A percentile compares a stretch with the other conserved stretches of the same genome.
Evolutionary conservation across 495 filamentous ascomycete genomes (phyloP).

Genomic region (Massariosphaeria phaeospora): DNA sequence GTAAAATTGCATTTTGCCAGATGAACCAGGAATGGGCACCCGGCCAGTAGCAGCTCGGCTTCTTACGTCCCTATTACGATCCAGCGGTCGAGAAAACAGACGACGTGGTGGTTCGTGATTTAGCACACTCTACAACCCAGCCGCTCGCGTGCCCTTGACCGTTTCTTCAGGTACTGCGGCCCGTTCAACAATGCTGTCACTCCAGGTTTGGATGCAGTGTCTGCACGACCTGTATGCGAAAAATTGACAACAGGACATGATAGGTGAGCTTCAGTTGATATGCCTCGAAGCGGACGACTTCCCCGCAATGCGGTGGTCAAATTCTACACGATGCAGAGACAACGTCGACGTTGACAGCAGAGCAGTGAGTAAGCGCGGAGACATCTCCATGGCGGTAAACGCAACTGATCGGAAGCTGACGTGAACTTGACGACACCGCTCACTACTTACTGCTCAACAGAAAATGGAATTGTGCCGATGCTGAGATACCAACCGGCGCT

Average conservation of each 20-base stretch:
- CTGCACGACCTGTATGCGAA: not conserved
- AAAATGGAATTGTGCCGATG: no score
- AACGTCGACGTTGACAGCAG: no score
- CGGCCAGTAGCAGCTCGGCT: conserved; percentile 1
- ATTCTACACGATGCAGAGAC: no score
- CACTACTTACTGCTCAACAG: no score
- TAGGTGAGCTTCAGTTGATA: no score
- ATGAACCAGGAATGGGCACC: not conserved
- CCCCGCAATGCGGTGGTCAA: no score
- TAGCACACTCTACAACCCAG: no score
- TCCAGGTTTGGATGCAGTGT: not conserved
- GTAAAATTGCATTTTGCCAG: conserved; percentile 22
- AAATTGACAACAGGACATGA: not conserved
- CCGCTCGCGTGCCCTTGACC: no score
- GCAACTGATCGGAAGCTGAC: not conserved
- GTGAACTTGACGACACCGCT: no score
- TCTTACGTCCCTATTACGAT: not conserved
- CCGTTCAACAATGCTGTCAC: not conserved
- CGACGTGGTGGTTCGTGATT: conserved; percentile 28
- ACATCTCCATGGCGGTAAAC: no score
- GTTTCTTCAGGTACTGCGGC: conserved; percentile 12
- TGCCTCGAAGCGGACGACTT: no score
- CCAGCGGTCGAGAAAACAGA: conserved; percentile 14
- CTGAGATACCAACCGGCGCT: no score
- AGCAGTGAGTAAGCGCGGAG: not conserved